phyloP scores from a whole-genome alignment of 768 basidiomycete genomes.

The Cystofilobasidium macerans region DNA sequence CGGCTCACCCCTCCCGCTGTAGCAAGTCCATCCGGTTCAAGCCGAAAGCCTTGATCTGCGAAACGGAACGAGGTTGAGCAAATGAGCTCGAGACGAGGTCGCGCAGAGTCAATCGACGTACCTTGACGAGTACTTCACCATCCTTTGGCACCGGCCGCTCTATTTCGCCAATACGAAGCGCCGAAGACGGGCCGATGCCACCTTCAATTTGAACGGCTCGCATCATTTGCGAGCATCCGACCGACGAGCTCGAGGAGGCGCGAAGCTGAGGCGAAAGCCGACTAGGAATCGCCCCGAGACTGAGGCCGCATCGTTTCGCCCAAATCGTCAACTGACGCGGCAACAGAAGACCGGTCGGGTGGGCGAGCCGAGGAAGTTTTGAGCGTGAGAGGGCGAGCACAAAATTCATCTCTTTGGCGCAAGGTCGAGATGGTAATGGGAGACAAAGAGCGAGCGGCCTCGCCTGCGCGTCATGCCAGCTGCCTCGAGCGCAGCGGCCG shows the following conservation, averaged over 20 bases:
- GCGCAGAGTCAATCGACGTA: conserved; percentile 31
- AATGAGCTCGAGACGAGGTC: not conserved
- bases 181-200: conserved; percentile 61
- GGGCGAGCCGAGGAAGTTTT: too few species aligned
- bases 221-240: conserved; percentile 42
- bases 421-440: too few species aligned
- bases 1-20: conserved; percentile 47
- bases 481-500: too few species aligned
- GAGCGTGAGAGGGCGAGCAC: too few species aligned
- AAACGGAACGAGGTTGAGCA: conserved; percentile 27
- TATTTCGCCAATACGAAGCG: conserved; percentile 63
- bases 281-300: too few species aligned
- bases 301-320: too few species aligned
- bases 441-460: too few species aligned
- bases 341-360: too few species aligned
- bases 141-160: conserved; percentile 51
- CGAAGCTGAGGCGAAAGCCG: too few species aligned
- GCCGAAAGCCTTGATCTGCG: conserved; percentile 66
- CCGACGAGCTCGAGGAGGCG: not conserved
- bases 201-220: conserved; percentile 67
- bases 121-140: conserved; percentile 71
- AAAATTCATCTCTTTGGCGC: too few species aligned
- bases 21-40: conserved; percentile 74
- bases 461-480: too few species aligned
- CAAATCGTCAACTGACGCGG: too few species aligned